phyloP scores from a whole-genome alignment of 2,329 filamentous ascomycete species.

The Aspergillus sp. region DNA sequence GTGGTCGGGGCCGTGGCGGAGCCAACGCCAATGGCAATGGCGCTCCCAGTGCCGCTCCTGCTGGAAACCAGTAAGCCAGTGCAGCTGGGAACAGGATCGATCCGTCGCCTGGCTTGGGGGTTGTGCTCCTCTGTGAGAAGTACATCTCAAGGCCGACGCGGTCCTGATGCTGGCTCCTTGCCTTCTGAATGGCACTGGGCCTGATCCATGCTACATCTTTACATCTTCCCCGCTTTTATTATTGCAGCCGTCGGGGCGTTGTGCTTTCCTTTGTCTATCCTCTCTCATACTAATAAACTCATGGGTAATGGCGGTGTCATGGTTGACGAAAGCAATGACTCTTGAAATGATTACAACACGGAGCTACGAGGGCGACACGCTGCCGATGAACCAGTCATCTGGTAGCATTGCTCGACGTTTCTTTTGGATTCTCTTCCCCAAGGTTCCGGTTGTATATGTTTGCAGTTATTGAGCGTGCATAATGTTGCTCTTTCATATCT shows the following conservation, averaged over 20 bases:
- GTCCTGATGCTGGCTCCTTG: slow-evolving; percentile 1
- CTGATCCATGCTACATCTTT: slow-evolving; percentile 9
- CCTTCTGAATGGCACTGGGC: slow-evolving; percentile 5
- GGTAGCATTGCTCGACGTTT: slow-evolving; percentile 12
- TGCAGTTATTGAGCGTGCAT: slow-evolving; percentile 44
- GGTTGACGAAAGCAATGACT: slow-evolving; percentile 41
- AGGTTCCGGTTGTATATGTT: slow-evolving; percentile 34
- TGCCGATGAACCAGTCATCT: not conserved
- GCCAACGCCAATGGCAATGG: slow-evolving; percentile 26
- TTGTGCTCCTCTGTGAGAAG: not conserved
- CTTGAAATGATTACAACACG: slow-evolving; percentile 25
- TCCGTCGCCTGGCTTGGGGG: slow-evolving; percentile 1
- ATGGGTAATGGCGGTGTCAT: slow-evolving; percentile 35
- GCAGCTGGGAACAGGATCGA: not conserved
- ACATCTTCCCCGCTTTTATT: slow-evolving; percentile 9
- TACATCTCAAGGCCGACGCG: not conserved
- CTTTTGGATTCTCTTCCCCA: slow-evolving; percentile 24
- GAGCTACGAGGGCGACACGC: slow-evolving; percentile 10
- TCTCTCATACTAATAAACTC: slow-evolving; percentile 23
- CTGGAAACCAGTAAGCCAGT: slow-evolving; percentile 17
- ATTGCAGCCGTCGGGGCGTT: slow-evolving; percentile 1
- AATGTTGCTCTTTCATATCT: slow-evolving; percentile 22
- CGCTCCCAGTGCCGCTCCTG: slow-evolving; percentile 16
- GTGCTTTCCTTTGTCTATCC: slow-evolving; percentile 16
- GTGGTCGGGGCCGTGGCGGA: slow-evolving; percentile 33